Evolutionary conservation across 768 basidiomycete species (phyloP), one percentile per base, ranked within the genome.

Genomic region (Pleurotus salmoneostramineus): DNA sequence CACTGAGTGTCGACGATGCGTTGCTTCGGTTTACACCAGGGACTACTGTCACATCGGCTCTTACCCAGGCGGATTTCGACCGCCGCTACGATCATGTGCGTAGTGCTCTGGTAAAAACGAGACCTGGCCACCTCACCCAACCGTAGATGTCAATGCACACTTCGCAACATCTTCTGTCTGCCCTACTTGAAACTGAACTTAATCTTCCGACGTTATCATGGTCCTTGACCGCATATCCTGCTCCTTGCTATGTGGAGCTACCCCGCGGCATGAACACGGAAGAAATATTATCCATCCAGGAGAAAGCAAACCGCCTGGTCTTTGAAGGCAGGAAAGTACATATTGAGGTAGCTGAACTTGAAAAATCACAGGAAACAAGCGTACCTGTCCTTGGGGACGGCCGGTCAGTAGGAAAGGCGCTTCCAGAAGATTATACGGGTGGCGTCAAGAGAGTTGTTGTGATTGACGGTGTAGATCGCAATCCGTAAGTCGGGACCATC

Each of bases 391-490:
- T 76, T 5, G 76, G 79, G 55, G 75, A 74, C 50, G 81, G 82
- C 12, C 77, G 84, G 17, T 71, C 78, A 32, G 76, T 82, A 3
- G 79, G 82, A 3, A 85, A 82, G 64, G 82, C 74, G 2, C 79
- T 91, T 11, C 89, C 91, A 4, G 72, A 77, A 2, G 86, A 92
- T 69, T 91, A 92, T 63, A 84, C 85, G 5, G 89, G 88, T 3
- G 87, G 85, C 11, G 82, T 89, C 61, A 89, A 81, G 65, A 78
- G 94, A n/a, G 84, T 89, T 7, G 83, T 95, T 34, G 77, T 88
- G 31, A 95, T 97, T 54, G 89, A 93, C 52, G 85, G 85, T 10
- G 75, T 93, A 4, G 93, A 95, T 68, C 80, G 87, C 43, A 91
- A 87, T 67, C 88, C 88, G 85, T 91, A 71, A 64, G 88, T 42